Evolutionary conservation across 2,329 filamentous ascomycete genomes (phyloP).

Genomic region (Claviceps lovelessii): DNA sequence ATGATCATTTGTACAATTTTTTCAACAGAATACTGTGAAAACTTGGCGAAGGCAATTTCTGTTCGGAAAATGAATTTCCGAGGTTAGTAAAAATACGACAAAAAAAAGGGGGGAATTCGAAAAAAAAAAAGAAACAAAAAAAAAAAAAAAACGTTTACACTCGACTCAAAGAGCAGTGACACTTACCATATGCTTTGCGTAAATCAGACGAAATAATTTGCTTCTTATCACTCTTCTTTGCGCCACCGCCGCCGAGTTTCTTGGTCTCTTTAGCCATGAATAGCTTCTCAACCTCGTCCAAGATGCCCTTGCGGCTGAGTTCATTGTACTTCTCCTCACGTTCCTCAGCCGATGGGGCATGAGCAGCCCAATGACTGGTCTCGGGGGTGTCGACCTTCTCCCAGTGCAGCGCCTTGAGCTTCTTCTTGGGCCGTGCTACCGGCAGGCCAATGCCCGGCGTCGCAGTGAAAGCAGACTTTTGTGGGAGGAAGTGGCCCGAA

Average conservation of each 20-base stretch:
- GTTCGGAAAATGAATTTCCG: neutral
- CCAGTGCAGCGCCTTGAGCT: slow-evolving; percentile 98
- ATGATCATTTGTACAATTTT: slow-evolving; percentile 88
- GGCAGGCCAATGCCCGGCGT: slow-evolving; percentile 52
- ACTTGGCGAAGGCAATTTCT: slow-evolving; percentile 88
- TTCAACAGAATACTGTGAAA: slow-evolving; percentile 70
- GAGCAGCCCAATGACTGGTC: slow-evolving; percentile 82
- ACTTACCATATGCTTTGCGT: slow-evolving; percentile 67
- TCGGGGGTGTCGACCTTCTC: slow-evolving; percentile 92
- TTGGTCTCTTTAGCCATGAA: slow-evolving; percentile 98
- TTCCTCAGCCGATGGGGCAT: slow-evolving; percentile 71
- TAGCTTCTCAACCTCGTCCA: slow-evolving; percentile 93
- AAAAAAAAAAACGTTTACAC: neutral
- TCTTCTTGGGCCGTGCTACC: slow-evolving; percentile 88
- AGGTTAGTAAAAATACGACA: neutral
- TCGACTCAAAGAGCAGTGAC: neutral
- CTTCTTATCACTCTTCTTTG: slow-evolving; percentile 90
- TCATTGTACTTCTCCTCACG: slow-evolving; percentile 95
- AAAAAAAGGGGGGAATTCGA: too few relatives aligned
- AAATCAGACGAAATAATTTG: slow-evolving; percentile 87
- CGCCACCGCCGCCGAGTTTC: slow-evolving; percentile 54
- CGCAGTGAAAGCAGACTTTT: slow-evolving; percentile 40
- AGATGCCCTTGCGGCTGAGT: slow-evolving; percentile 81
- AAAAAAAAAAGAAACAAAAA: too few relatives aligned
- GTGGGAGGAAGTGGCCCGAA: slow-evolving; percentile 62